Evolutionary conservation across 23 red algal genomes (phyloP), one percentile per base, ranked within the genome.

Genomic region (Gracilariopsis chorda): DNA sequence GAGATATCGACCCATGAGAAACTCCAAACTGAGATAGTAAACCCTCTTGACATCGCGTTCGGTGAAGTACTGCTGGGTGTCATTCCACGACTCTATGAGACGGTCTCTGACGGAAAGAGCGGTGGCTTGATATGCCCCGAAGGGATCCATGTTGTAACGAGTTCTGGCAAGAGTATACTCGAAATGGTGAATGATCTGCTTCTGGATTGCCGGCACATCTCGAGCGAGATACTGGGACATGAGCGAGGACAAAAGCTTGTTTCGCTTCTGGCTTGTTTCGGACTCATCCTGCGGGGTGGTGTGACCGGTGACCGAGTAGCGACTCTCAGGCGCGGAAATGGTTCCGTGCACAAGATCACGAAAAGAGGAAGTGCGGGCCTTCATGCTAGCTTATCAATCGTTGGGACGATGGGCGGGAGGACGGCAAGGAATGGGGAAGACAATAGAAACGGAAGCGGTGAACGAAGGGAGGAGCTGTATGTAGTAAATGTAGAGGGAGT

Each of bases 61-160:
- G 1, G 97, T 99, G 74, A 99, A 99, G 73, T 85, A 99, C 84
- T 99, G 97, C 74, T 99, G 97, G 4, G 97, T 99, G 70, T 99
- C 97, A 75, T 99, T 99, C 97, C 97, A 99, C 6, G 87, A 88
- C 67, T 99, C 97, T 85, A 99, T 95, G 33, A 99, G 68, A 41
- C 97, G 94, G 60, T 99, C 97, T 35, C 97, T 84, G 27, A 99
- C 93, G 0, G 97, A 94, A 29, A 94, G 80, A 21, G 93, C 93
- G 49, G 97, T 99, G 20, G 97, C 97, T 32, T 96, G 90, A 40
- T 99, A 99, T 10, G 97, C 97, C 72, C 93, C 90, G 53, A 92
- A 95, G 29, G 73, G 72, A 77, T 99, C 97, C 60, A 99, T 95
- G 61, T 95, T 99, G 89, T 96, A 94, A 52, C 94, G 84, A 39